phyloP scores from a whole-genome alignment of 2,329 filamentous ascomycete species.

The Monascus ruber region DNA sequence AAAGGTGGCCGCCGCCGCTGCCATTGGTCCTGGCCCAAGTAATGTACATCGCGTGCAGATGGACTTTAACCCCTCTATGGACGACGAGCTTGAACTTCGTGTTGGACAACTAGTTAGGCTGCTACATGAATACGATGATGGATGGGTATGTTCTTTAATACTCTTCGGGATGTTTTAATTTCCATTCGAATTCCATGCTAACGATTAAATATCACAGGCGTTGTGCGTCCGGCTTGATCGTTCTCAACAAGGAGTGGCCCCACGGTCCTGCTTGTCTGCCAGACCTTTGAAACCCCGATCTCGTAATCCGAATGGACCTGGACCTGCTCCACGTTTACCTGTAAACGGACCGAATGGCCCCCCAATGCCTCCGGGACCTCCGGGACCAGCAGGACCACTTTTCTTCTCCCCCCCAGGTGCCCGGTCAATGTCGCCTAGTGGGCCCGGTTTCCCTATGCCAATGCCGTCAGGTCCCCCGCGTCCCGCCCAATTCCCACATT shows the following conservation, averaged over 20 bases:
- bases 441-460: slow-evolving; percentile 12
- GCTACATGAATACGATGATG: slow-evolving; percentile 94
- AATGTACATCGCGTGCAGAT: slow-evolving; percentile 88
- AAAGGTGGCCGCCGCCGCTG: slow-evolving; percentile 3
- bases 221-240: slow-evolving; percentile 86
- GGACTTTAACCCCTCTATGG: slow-evolving; percentile 85
- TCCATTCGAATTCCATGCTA: slow-evolving; percentile 16
- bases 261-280: slow-evolving; percentile 84
- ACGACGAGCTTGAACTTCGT: slow-evolving; percentile 75
- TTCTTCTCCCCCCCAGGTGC: slow-evolving; percentile 25
- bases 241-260: slow-evolving; percentile 83
- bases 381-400: slow-evolving; percentile 25
- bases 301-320: slow-evolving; percentile 24
- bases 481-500: slow-evolving; percentile 17
- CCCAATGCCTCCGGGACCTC: slow-evolving; percentile 15
- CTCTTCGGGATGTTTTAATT: background rate
- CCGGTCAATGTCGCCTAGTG: slow-evolving; percentile 35
- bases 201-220: slow-evolving; percentile 44
- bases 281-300: slow-evolving; percentile 79
- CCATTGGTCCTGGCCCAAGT: slow-evolving; percentile 36
- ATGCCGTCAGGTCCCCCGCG: slow-evolving; percentile 7
- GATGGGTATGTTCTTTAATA: slow-evolving; percentile 58
- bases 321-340: slow-evolving; percentile 19
- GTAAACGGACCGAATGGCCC: slow-evolving; percentile 24
- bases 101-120: slow-evolving; percentile 78